A percentile compares a stretch with the other conserved stretches of the same genome.
phyloP scores from a whole-genome alignment of 2,329 filamentous ascomycete species.

The Stenocarpella maydis region DNA sequence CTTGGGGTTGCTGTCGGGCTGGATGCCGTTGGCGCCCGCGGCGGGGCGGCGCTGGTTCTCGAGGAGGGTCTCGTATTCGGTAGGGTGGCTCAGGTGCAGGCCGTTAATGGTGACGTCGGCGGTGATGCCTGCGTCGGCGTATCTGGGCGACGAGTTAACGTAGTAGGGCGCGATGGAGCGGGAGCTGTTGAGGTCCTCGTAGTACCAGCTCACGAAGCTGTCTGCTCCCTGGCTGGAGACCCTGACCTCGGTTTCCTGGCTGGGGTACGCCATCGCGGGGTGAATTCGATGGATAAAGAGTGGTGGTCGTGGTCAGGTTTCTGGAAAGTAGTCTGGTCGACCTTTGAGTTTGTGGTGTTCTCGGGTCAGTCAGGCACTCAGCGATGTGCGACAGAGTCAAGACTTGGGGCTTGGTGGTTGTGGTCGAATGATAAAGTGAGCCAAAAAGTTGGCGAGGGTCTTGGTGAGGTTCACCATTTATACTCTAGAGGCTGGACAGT shows the following conservation, averaged over 20 bases:
- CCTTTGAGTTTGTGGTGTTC: background rate
- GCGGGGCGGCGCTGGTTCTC: slow-evolving; percentile 67
- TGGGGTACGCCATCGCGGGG: slow-evolving; percentile 36
- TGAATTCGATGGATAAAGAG: background rate
- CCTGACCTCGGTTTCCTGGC: slow-evolving; percentile 54
- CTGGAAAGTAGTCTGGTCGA: background rate
- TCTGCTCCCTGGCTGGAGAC: slow-evolving; percentile 67
- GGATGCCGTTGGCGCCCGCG: slow-evolving; percentile 27
- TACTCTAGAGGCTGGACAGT: slow-evolving; percentile 25
- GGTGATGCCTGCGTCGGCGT: slow-evolving; percentile 57
- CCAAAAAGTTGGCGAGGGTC: background rate
- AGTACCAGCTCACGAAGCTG: slow-evolving; percentile 77
- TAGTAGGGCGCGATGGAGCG: slow-evolving; percentile 74
- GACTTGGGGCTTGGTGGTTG: background rate
- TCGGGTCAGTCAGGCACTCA: background rate
- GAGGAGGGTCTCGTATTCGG: slow-evolving; percentile 74
- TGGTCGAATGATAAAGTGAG: background rate
- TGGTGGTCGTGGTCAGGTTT: background rate
- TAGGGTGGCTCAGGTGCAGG: slow-evolving; percentile 66
- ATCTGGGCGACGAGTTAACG: slow-evolving; percentile 63
- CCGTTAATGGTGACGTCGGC: slow-evolving; percentile 85
- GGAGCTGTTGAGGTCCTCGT: slow-evolving; percentile 73
- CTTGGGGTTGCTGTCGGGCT: slow-evolving; percentile 1
- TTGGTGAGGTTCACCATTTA: slow-evolving; percentile 1
- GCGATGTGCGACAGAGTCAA: background rate